Percentiles rank a stretch among this genome's conserved stretches.
These are phyloP conservation scores for Xylariaceae sp. DNA, from an alignment of 2,329 filamentous ascomycete genomes.

Conservation along the genomic window DNA sequence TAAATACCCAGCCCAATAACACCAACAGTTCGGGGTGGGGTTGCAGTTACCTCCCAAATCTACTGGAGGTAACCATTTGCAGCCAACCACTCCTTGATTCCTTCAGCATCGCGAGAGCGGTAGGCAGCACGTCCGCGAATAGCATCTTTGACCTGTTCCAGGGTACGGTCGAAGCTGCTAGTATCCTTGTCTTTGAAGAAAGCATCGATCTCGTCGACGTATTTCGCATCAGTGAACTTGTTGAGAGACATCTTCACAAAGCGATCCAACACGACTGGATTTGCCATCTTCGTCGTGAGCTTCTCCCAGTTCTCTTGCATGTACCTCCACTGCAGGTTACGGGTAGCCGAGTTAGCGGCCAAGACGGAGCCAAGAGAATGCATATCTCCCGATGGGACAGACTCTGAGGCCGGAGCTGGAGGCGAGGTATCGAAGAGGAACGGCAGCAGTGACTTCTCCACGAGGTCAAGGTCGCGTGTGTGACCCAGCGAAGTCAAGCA, in stretches of 20 bases:
- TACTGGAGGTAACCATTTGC: constrained; percentile 41
- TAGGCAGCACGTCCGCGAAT: constrained; percentile 82
- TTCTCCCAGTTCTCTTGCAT: constrained; percentile 79
- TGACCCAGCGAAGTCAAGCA: constrained; percentile 72
- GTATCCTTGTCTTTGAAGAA: constrained; percentile 91
- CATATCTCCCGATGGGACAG: constrained; percentile 83
- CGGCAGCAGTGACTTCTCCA: constrained; percentile 61
- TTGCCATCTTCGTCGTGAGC: constrained; percentile 68
- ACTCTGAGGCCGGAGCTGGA: constrained; percentile 43
- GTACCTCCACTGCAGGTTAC: constrained; percentile 78
- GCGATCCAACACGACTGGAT: constrained; percentile 84
- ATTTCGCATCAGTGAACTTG: constrained; percentile 69
- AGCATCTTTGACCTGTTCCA: constrained; percentile 81
- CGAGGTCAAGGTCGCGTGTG: constrained; percentile 64
- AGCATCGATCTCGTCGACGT: constrained; percentile 69
- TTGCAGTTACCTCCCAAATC: neutral
- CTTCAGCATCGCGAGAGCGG: constrained; percentile 67
- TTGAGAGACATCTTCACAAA: constrained; percentile 76
- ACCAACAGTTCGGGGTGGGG: too few species aligned
- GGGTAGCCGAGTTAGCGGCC: constrained; percentile 67
- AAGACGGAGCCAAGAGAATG: constrained; percentile 75
- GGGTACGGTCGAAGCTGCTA: constrained; percentile 76
- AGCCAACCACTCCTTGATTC: constrained; percentile 74
- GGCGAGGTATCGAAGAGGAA: constrained; percentile 72
- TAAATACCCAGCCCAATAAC: too few species aligned